Evolutionary conservation across 106 monocot genomes (phyloP).

Genomic region (Alisma plantagoaquatica): DNA sequence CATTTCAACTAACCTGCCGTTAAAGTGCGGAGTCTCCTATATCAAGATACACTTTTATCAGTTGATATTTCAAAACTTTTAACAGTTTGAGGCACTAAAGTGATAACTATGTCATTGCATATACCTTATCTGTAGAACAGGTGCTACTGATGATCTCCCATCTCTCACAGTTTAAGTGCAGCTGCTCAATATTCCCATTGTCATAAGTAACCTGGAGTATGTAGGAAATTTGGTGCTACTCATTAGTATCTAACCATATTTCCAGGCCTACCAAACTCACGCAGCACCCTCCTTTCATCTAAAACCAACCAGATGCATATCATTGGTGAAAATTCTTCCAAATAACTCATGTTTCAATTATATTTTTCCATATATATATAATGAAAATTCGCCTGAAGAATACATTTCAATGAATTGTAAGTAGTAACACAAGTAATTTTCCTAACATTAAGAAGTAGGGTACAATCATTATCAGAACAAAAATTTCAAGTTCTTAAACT

Average conservation of each 20-base stretch:
- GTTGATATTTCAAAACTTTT: no score
- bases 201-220: slow-evolving; percentile 45
- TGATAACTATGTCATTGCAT: not conserved
- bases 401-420: not conserved
- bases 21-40: no score
- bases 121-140: slow-evolving; percentile 25
- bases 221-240: not conserved
- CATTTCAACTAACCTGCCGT: no score
- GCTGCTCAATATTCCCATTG: slow-evolving; percentile 28
- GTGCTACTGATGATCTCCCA: slow-evolving; percentile 27
- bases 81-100: no score
- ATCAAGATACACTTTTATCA: no score
- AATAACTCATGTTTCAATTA: not conserved
- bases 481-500: not conserved
- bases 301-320: not conserved
- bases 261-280: not conserved
- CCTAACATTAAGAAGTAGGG: no score
- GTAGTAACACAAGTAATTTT: not conserved
- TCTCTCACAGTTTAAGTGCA: slow-evolving; percentile 33
- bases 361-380: not conserved
- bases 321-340: not conserved
- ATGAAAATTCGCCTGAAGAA: not conserved
- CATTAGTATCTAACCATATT: not conserved
- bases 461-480: no score
- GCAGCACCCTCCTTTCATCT: not conserved